phyloP scores from a whole-genome alignment of 2,329 filamentous ascomycete genomes.

The Fusarium equiseti region DNA sequence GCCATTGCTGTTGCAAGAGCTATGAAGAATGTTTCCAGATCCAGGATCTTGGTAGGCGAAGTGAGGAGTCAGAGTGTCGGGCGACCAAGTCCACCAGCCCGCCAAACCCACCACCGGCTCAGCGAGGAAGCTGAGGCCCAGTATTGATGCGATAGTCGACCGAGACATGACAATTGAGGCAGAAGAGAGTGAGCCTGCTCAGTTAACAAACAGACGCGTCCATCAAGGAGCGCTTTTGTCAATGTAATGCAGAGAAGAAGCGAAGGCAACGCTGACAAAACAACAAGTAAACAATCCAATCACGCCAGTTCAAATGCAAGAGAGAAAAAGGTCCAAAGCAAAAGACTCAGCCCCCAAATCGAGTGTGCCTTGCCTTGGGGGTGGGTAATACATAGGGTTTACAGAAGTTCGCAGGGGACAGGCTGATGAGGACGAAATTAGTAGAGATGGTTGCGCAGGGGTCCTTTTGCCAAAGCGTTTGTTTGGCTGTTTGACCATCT shows the following conservation, averaged over 20 bases:
- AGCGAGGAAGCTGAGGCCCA: slow-evolving; percentile 14
- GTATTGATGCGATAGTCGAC: slow-evolving; percentile 2
- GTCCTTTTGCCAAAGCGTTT: neutral
- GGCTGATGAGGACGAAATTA: slow-evolving; percentile 6
- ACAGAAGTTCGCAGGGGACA: slow-evolving; percentile 1
- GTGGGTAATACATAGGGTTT: slow-evolving; percentile 9
- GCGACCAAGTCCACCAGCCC: slow-evolving; percentile 40
- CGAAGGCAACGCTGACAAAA: slow-evolving; percentile 11
- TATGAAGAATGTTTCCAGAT: slow-evolving; percentile 36
- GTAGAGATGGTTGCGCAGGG: slow-evolving; percentile 14
- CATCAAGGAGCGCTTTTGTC: slow-evolving; percentile 8
- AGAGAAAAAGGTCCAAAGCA: neutral
- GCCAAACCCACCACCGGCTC: slow-evolving; percentile 24
- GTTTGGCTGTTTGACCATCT: slow-evolving; percentile 1
- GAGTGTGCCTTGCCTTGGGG: neutral
- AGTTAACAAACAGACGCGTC: slow-evolving; percentile 2
- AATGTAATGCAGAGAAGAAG: neutral
- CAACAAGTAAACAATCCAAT: neutral
- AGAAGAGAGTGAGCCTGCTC: neutral
- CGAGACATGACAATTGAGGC: slow-evolving; percentile 11
- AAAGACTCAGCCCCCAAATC: neutral
- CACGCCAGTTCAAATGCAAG: neutral
- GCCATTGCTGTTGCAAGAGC: slow-evolving; percentile 37
- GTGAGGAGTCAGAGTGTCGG: slow-evolving; percentile 29
- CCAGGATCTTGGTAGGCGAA: slow-evolving; percentile 40